Conservation (phyloP, 176 grass and related monocot genomes). For the Triticum dicoccoides region DNA sequence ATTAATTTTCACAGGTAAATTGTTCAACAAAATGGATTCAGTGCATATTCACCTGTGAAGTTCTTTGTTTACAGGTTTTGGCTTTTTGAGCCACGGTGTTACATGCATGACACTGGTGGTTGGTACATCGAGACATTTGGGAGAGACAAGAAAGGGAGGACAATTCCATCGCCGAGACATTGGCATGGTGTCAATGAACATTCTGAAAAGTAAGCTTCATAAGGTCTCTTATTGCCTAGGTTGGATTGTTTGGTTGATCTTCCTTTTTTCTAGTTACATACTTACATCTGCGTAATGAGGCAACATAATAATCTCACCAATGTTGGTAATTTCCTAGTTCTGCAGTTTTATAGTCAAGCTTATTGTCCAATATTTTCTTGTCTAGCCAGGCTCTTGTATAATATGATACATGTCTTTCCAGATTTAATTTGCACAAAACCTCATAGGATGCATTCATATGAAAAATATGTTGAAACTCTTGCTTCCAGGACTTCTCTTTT, state of each 20-base stretch:
- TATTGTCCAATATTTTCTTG: background rate
- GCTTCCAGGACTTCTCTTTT: background rate
- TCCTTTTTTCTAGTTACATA: background rate
- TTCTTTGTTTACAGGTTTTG: slow-evolving; percentile 66
- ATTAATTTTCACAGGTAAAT: background rate
- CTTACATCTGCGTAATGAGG: background rate
- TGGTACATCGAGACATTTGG: slow-evolving; percentile 98
- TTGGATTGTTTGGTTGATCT: slow-evolving; percentile 9
- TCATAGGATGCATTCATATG: background rate
- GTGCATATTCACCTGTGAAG: background rate
- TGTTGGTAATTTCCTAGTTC: background rate
- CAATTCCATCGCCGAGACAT: slow-evolving; percentile 58
- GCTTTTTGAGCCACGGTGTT: slow-evolving; percentile 95
- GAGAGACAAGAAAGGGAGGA: slow-evolving; percentile 68
- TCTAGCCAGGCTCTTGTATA: background rate
- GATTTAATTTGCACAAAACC: background rate
- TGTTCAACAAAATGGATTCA: background rate
- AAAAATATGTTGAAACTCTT: background rate
- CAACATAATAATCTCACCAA: background rate
- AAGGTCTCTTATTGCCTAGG: background rate
- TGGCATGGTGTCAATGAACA: slow-evolving; percentile 73
- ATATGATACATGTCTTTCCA: background rate
- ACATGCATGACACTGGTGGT: slow-evolving; percentile 89
- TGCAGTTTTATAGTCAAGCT: background rate
- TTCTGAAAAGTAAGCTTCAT: slow-evolving; percentile 70